Percentiles rank a stretch among this genome's conserved stretches.
Conservation (phyloP, 148 eudicot species). For the Amaranthus cruentus region DNA sequence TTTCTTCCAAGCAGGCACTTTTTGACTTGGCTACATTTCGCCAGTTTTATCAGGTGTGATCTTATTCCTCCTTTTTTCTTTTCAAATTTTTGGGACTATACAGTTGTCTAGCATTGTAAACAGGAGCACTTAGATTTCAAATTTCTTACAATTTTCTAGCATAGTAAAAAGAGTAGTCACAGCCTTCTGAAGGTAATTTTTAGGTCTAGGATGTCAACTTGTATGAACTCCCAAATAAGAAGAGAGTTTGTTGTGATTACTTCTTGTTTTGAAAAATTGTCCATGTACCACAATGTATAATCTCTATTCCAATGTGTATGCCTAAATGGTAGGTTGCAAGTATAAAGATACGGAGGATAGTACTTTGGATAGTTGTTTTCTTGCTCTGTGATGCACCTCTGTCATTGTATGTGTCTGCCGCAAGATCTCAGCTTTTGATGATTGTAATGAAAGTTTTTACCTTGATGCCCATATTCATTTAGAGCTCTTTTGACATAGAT, state of each 20-base stretch:
- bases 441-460: background rate
- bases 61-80: background rate
- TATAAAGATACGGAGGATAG: background rate
- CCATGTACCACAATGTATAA: too few relatives aligned
- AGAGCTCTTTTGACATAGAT: background rate
- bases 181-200: too few relatives aligned
- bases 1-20: slow-evolving; percentile 95
- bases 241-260: too few relatives aligned
- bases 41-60: slow-evolving; percentile 72
- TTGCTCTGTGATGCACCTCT: background rate
- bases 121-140: too few relatives aligned
- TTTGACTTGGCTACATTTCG: slow-evolving; percentile 94
- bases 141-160: too few relatives aligned
- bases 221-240: background rate
- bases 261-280: too few relatives aligned
- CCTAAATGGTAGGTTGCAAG: background rate
- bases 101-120: background rate
- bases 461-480: background rate
- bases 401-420: background rate
- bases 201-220: background rate
- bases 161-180: too few relatives aligned
- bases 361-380: background rate
- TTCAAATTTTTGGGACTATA: background rate
- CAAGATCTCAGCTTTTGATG: background rate
- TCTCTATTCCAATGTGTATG: background rate